phyloP scores from a whole-genome alignment of 192 early-diverging fungal species.

The Coemansia javaensis region DNA sequence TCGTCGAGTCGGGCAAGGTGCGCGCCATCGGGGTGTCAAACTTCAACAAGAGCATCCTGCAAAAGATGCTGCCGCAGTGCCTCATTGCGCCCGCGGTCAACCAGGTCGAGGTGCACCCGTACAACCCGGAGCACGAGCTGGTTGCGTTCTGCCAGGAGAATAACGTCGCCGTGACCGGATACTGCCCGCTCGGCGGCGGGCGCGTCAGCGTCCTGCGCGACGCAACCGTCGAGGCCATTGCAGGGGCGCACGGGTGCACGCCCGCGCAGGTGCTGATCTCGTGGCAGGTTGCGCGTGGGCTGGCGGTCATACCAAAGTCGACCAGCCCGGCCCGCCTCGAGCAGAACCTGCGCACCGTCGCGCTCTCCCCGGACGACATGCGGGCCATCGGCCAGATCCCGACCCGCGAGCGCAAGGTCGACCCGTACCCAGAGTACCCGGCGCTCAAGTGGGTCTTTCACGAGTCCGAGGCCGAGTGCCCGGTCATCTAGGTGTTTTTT shows the following conservation, averaged over 20 bases:
- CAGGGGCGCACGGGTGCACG: conserved; percentile 58
- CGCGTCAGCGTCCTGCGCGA: conserved; percentile 38
- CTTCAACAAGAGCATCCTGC: conserved; percentile 58
- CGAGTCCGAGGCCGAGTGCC: conserved; percentile 30
- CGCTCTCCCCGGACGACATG: conserved; percentile 31
- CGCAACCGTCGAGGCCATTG: conserved; percentile 59
- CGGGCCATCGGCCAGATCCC: conserved; percentile 24
- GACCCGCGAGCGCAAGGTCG: conserved; percentile 33
- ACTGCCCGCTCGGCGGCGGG: conserved; percentile 71
- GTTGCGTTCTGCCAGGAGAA: conserved; percentile 67
- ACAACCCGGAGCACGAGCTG: conserved; percentile 57
- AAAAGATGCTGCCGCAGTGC: conserved; percentile 61
- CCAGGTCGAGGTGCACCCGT: conserved; percentile 85
- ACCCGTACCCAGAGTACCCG: conserved; percentile 16
- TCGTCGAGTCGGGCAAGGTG: conserved; percentile 66
- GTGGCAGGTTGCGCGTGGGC: conserved; percentile 71
- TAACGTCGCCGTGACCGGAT: conserved; percentile 72
- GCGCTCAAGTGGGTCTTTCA: conserved; percentile 48
- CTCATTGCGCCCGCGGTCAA: conserved; percentile 75
- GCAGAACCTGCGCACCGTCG: conserved; percentile 36
- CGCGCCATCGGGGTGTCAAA: conserved; percentile 86
- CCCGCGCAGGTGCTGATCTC: conserved; percentile 72
- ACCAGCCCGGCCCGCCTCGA: conserved; percentile 62
- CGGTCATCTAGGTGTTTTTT: too few relatives aligned
- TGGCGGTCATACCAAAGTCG: conserved; percentile 77